These are phyloP conservation scores for Nitzschia sp. DNA, from an alignment of 108 stramenopile genomes.

Conservation along the genomic window DNA sequence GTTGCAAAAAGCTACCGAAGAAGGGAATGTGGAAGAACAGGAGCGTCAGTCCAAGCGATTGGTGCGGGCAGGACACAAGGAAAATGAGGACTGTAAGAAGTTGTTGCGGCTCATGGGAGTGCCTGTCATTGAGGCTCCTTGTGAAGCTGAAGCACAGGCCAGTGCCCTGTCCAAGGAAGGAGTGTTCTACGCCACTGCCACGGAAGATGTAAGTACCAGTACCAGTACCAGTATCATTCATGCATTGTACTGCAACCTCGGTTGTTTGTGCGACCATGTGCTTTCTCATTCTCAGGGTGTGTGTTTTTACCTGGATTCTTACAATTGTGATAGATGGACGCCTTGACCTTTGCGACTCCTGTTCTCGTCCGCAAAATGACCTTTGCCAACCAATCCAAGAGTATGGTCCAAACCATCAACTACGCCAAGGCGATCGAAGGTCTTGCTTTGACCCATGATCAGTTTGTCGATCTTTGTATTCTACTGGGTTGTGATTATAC, in stretches of 20 bases:
- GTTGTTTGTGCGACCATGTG: not conserved
- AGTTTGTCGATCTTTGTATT: conserved; percentile 99
- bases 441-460: conserved; percentile 87
- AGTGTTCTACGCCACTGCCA: conserved; percentile 93
- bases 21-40: conserved; percentile 84
- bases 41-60: conserved; percentile 83
- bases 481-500: conserved; percentile 98
- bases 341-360: conserved; percentile 93
- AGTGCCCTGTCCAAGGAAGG: conserved; percentile 87
- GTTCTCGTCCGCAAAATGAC: conserved; percentile 90
- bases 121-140: conserved; percentile 91
- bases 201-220: conserved; percentile 76
- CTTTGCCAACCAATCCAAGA: conserved; percentile 74
- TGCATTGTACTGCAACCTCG: not conserved
- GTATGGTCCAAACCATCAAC: conserved; percentile 80
- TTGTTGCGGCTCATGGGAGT: conserved; percentile 96
- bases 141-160: conserved; percentile 98
- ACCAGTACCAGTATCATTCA: not conserved
- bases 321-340: conserved; percentile 76
- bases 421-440: conserved; percentile 90
- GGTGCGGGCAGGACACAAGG: conserved; percentile 84
- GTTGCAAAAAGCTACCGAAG: conserved; percentile 80
- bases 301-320: too few relatives aligned
- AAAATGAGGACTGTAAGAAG: conserved; percentile 85
- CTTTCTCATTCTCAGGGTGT: too few relatives aligned